A percentile compares a stretch with the other conserved stretches of the same genome.
Evolutionary conservation across 164 flowering plant genomes (phyloP).

Genomic region (Protea cynaroides): DNA sequence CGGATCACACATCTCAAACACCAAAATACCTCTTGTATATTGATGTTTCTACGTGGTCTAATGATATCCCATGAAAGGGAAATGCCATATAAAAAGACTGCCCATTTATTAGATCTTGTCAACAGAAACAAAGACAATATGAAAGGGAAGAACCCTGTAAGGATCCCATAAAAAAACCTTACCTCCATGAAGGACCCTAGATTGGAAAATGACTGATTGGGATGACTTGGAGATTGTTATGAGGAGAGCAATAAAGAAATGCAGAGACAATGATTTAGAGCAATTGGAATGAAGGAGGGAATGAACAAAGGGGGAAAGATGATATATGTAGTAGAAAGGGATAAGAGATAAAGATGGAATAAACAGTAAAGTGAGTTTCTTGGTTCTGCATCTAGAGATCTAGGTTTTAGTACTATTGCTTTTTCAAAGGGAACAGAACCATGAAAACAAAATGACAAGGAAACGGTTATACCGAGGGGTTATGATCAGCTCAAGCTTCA

Average conservation of each 20-base stretch:
- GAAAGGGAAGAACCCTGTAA: too few species aligned
- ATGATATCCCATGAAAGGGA: too few species aligned
- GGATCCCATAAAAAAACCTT: not conserved
- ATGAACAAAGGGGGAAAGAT: conserved; percentile 10
- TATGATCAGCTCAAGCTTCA: conserved; percentile 19
- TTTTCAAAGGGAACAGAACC: conserved; percentile 6
- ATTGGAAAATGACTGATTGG: not conserved
- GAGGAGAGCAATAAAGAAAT: not conserved
- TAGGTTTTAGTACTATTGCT: conserved; percentile 3
- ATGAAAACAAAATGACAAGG: conserved; percentile 17
- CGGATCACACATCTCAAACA: too few species aligned
- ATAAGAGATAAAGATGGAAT: conserved; percentile 11
- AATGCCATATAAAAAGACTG: too few species aligned
- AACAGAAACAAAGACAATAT: too few species aligned
- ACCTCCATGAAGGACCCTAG: conserved; percentile 4
- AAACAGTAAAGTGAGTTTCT: conserved; percentile 12
- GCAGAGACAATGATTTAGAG: not conserved
- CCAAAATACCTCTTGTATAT: too few species aligned
- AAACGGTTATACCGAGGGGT: conserved; percentile 13
- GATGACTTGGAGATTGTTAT: not conserved
- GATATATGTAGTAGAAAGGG: conserved; percentile 15
- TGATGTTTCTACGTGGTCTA: too few species aligned
- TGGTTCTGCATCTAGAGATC: not conserved
- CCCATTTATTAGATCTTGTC: too few species aligned
- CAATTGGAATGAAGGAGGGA: conserved; percentile 4